Evolutionary conservation across 768 basidiomycete species (phyloP).

Genomic region (Termitomyces bulborhizus): DNA sequence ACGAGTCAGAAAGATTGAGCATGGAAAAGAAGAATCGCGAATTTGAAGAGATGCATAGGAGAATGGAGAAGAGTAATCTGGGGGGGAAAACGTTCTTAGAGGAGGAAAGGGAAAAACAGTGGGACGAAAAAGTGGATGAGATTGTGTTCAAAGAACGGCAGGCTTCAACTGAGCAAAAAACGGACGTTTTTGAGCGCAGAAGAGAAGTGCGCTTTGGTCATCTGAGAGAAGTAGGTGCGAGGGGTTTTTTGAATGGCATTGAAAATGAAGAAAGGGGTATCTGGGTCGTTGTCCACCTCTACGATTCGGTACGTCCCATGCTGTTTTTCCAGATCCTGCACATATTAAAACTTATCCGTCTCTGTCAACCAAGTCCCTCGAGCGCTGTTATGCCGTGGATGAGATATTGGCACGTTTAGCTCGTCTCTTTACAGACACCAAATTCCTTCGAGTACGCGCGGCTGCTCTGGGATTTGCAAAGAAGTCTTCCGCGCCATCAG

Average conservation of each 20-base stretch:
- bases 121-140: conserved; percentile 41
- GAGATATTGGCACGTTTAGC: conserved; percentile 63
- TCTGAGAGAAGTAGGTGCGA: conserved; percentile 70
- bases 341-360: neutral
- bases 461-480: conserved; percentile 66
- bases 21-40: conserved; percentile 49
- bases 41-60: conserved; percentile 41
- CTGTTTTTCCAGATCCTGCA: neutral
- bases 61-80: conserved; percentile 60
- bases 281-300: conserved; percentile 85
- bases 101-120: conserved; percentile 57
- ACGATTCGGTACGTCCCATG: conserved; percentile 58
- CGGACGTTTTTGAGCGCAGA: conserved; percentile 41
- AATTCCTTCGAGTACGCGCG: conserved; percentile 81
- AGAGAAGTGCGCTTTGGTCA: conserved; percentile 66
- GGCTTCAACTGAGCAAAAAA: conserved; percentile 23
- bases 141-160: conserved; percentile 38
- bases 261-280: conserved; percentile 62
- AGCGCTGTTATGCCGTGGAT: conserved; percentile 69
- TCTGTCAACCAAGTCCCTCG: conserved; percentile 48
- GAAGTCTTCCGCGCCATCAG: conserved; percentile 13
- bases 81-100: conserved; percentile 73
- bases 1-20: conserved; percentile 56
- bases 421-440: conserved; percentile 61
- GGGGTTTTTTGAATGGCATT: conserved; percentile 68